These are phyloP conservation scores for Hymenoscyphus albidus DNA, from an alignment of 2,329 filamentous ascomycete species.

Conservation along the genomic window DNA sequence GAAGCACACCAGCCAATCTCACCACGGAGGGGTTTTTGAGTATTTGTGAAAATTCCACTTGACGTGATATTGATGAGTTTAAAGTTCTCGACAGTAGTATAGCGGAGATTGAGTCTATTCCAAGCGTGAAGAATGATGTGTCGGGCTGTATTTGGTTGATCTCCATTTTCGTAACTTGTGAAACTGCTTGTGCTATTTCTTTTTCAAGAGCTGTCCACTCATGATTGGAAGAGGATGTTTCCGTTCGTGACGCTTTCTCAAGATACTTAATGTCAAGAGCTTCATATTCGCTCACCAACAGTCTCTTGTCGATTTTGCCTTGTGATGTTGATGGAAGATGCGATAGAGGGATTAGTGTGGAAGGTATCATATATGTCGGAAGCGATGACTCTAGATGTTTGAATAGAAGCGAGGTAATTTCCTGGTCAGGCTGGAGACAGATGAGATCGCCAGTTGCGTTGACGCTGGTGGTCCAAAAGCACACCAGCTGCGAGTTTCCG, in stretches of 20 bases:
- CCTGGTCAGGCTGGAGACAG: conserved; percentile 38
- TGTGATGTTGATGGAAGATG: conserved; percentile 67
- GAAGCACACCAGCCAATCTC: conserved; percentile 46
- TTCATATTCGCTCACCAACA: conserved; percentile 48
- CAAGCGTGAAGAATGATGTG: conserved; percentile 73
- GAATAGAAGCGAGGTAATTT: conserved; percentile 47
- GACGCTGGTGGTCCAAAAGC: conserved; percentile 60
- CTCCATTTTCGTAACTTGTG: conserved; percentile 46
- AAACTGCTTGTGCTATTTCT: conserved; percentile 52
- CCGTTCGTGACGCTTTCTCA: conserved; percentile 30
- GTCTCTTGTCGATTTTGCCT: conserved; percentile 66
- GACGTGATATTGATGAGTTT: conserved; percentile 41
- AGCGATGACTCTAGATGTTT: conserved; percentile 52
- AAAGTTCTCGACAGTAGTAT: conserved; percentile 65
- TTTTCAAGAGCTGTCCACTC: conserved; percentile 54
- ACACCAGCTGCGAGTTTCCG: conserved; percentile 52
- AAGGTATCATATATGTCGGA: conserved; percentile 76
- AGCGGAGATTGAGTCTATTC: conserved; percentile 78
- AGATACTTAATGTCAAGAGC: conserved; percentile 45
- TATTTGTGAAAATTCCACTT: conserved; percentile 64
- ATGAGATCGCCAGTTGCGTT: conserved; percentile 11
- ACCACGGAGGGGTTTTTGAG: conserved; percentile 65
- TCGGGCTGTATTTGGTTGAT: conserved; percentile 51
- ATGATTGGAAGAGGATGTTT: conserved; percentile 21
- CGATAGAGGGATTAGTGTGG: conserved; percentile 66